phyloP scores from a whole-genome alignment of 108 stramenopile species.

The Pinguiococcus pyrenoidosus region DNA sequence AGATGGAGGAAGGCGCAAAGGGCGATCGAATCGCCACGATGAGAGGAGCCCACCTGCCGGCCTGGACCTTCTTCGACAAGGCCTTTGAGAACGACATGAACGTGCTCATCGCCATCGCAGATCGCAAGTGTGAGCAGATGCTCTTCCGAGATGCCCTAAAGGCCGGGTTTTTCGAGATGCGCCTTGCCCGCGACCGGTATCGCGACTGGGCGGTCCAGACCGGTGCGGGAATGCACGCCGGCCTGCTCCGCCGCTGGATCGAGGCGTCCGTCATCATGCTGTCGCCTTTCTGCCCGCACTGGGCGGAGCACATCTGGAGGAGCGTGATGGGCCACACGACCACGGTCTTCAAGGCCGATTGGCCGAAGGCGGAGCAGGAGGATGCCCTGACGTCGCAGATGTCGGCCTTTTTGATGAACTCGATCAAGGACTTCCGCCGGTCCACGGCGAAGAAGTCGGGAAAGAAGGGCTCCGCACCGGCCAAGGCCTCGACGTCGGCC shows the following conservation, averaged over 20 bases:
- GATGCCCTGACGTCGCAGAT: conserved; percentile 65
- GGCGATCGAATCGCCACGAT: too few relatives aligned
- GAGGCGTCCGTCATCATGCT: conserved; percentile 41
- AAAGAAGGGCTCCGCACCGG: conserved; percentile 39
- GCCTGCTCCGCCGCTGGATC: conserved; percentile 32
- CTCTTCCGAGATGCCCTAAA: conserved; percentile 69
- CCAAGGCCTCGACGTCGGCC: not conserved
- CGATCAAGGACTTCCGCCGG: conserved; percentile 56
- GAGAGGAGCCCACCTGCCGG: too few relatives aligned
- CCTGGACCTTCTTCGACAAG: conserved; percentile 35
- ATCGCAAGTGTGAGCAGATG: conserved; percentile 18
- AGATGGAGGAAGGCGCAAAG: too few relatives aligned
- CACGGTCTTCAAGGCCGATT: conserved; percentile 65
- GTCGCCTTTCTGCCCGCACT: conserved; percentile 67
- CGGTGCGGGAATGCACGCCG: conserved; percentile 63
- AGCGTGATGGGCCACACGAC: conserved; percentile 22
- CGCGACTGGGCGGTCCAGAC: conserved; percentile 76
- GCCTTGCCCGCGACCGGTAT: conserved; percentile 72
- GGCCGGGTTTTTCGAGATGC: conserved; percentile 76
- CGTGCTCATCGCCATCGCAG: conserved; percentile 46
- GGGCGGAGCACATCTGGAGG: conserved; percentile 59
- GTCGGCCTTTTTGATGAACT: conserved; percentile 58
- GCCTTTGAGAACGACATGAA: conserved; percentile 81
- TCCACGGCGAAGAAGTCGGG: conserved; percentile 50
- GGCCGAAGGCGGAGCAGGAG: conserved; percentile 63